Conservation (phyloP, 129 eudicot genomes). For the Oenanthe sinensis region DNA sequence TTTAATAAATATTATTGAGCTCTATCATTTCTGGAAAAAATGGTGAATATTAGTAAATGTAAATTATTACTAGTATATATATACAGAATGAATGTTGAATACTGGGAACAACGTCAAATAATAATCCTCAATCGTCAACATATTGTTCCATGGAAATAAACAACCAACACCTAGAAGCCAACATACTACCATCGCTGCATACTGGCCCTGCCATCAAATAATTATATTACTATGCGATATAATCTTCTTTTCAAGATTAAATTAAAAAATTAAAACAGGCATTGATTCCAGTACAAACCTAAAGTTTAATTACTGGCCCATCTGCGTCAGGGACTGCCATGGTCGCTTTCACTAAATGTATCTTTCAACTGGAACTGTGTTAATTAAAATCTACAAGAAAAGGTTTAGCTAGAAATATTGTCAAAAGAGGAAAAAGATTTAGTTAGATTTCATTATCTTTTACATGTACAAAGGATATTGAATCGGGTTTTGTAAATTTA, state of each 20-base stretch:
- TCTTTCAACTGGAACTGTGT: background rate
- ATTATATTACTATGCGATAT: no score
- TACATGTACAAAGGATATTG: no score
- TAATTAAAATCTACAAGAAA: background rate
- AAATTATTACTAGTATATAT: no score
- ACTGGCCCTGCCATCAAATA: slow-evolving; percentile 34
- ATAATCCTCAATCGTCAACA: slow-evolving; percentile 54
- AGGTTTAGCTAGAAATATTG: background rate
- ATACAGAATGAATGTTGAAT: no score
- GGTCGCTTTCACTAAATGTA: background rate
- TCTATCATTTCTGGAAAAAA: no score
- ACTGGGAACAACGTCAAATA: slow-evolving; percentile 44
- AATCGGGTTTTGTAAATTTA: no score
- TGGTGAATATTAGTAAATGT: no score
- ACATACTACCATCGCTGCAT: slow-evolving; percentile 34
- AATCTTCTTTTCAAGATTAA: no score
- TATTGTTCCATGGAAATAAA: slow-evolving; percentile 56
- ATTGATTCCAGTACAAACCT: background rate
- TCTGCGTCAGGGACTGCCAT: background rate
- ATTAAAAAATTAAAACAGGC: no score
- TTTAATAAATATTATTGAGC: no score
- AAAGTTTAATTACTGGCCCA: background rate
- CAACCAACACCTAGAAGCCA: slow-evolving; percentile 66
- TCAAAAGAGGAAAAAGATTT: no score
- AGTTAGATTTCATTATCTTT: no score